These are phyloP conservation scores for Gamsiella multidivaricata DNA, from an alignment of 192 early-diverging fungal species.

Conservation along the genomic window DNA sequence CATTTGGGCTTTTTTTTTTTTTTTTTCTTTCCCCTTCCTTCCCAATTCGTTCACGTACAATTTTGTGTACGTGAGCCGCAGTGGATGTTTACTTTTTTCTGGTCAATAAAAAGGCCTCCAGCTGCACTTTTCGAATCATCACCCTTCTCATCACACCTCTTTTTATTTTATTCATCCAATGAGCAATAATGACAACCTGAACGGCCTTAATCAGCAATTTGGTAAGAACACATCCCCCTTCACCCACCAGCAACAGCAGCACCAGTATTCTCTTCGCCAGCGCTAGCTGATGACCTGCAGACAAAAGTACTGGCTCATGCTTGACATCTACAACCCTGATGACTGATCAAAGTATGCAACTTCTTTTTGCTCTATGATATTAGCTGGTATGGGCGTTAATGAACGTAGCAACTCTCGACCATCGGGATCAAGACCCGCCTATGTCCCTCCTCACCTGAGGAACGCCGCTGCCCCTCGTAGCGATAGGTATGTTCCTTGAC, in stretches of 20 bases:
- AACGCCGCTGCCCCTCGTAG: slow-evolving; percentile 21
- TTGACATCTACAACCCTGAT: neutral
- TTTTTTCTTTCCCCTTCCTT: too few species aligned
- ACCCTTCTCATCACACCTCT: slow-evolving; percentile 12
- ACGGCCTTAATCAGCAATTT: slow-evolving; percentile 77
- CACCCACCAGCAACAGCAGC: neutral
- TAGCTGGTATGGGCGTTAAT: slow-evolving; percentile 80
- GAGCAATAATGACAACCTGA: slow-evolving; percentile 70
- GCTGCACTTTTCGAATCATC: slow-evolving; percentile 8
- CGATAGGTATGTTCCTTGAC: slow-evolving; percentile 32
- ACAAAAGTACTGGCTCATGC: neutral
- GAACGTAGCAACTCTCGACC: slow-evolving; percentile 57
- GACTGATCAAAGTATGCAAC: neutral
- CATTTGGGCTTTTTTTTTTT: neutral
- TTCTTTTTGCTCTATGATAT: neutral
- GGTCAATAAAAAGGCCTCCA: neutral
- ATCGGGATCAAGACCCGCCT: slow-evolving; percentile 57
- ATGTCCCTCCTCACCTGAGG: slow-evolving; percentile 55
- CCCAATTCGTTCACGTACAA: too few species aligned
- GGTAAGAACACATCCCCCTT: slow-evolving; percentile 67
- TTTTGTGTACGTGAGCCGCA: too few species aligned
- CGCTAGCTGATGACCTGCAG: too few species aligned
- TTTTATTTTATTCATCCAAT: slow-evolving; percentile 26
- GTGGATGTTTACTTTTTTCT: neutral
- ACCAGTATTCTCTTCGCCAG: neutral